These are phyloP conservation scores for Conringia planisiliqua DNA, from an alignment of 345 rosid genomes.

Conservation along the genomic window DNA sequence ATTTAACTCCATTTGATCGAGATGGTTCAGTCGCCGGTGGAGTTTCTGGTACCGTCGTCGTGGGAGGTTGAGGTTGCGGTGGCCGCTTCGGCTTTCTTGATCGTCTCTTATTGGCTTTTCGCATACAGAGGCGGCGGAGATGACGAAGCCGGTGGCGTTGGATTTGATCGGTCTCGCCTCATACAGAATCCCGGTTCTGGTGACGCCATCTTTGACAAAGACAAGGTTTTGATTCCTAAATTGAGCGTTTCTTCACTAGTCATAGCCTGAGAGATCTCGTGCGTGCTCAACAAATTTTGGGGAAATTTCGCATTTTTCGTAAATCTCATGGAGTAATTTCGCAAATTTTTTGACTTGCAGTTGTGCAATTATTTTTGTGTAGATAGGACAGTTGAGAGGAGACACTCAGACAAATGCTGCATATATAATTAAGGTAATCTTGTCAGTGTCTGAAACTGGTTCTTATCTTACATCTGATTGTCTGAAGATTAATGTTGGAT, in stretches of 20 bases:
- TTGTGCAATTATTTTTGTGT: constrained; percentile 86
- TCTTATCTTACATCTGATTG: neutral
- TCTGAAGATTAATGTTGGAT: neutral
- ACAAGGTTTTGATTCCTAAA: constrained; percentile 50
- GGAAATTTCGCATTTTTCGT: neutral
- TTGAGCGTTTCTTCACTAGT: neutral
- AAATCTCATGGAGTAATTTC: constrained; percentile 51
- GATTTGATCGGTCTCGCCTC: constrained; percentile 43
- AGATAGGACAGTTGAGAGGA: constrained; percentile 68
- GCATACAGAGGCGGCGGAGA: constrained; percentile 39
- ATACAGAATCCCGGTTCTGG: constrained; percentile 43
- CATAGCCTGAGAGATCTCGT: neutral
- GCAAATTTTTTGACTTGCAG: constrained; percentile 76
- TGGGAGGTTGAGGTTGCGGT: constrained; percentile 84
- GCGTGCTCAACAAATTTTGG: neutral
- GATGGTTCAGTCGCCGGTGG: constrained; percentile 36
- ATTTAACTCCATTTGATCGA: constrained; percentile 28
- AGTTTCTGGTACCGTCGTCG: constrained; percentile 67
- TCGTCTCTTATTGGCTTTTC: constrained; percentile 62
- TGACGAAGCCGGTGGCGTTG: constrained; percentile 22
- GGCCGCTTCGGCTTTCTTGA: constrained; percentile 59
- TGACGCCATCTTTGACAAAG: constrained; percentile 44
- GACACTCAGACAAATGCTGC: constrained; percentile 65
- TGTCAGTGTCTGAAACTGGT: neutral
- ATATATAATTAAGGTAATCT: constrained; percentile 41